Percentiles rank a stretch among this genome's conserved stretches.
phyloP scores from a whole-genome alignment of 371 early-diverging fungal genomes.

The Coemansia sp. region DNA sequence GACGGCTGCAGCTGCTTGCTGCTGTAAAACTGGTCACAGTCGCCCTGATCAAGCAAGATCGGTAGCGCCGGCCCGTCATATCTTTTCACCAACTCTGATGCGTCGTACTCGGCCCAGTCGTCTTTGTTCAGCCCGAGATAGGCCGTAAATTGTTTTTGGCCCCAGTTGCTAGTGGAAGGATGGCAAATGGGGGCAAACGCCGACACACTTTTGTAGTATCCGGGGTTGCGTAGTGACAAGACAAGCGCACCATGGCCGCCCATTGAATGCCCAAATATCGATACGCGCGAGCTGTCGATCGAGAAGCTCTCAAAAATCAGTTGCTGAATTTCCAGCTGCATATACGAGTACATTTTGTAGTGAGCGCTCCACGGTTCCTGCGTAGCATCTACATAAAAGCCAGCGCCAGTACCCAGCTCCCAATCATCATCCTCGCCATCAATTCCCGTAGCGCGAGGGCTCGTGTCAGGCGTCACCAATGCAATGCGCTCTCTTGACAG shows the following conservation, averaged over 20 bases:
- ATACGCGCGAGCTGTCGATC: conserved; percentile 64
- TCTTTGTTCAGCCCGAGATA: conserved; percentile 68
- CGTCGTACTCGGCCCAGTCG: conserved; percentile 73
- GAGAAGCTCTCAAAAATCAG: conserved; percentile 59
- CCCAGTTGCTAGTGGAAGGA: conserved; percentile 72
- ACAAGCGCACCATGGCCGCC: conserved; percentile 92
- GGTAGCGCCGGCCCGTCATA: conserved; percentile 48
- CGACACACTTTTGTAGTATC: conserved; percentile 68
- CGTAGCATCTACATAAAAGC: conserved; percentile 82
- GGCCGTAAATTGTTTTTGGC: conserved; percentile 70
- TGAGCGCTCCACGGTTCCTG: conserved; percentile 67
- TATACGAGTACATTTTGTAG: conserved; percentile 85
- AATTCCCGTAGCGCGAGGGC: conserved; percentile 63
- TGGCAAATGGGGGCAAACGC: conserved; percentile 84
- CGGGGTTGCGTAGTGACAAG: conserved; percentile 68
- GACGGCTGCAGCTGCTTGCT: conserved; percentile 64
- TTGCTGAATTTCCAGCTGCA: conserved; percentile 68
- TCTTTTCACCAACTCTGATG: conserved; percentile 60
- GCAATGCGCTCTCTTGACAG: conserved; percentile 70
- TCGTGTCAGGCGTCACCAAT: conserved; percentile 83
- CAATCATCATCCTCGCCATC: conserved; percentile 59
- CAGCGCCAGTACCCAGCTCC: conserved; percentile 72
- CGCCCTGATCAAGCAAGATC: conserved; percentile 59
- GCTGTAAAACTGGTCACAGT: conserved; percentile 65
- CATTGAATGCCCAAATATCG: conserved; percentile 83